Conservation (phyloP, 768 basidiomycete species). For the Tulasnella sp. region DNA sequence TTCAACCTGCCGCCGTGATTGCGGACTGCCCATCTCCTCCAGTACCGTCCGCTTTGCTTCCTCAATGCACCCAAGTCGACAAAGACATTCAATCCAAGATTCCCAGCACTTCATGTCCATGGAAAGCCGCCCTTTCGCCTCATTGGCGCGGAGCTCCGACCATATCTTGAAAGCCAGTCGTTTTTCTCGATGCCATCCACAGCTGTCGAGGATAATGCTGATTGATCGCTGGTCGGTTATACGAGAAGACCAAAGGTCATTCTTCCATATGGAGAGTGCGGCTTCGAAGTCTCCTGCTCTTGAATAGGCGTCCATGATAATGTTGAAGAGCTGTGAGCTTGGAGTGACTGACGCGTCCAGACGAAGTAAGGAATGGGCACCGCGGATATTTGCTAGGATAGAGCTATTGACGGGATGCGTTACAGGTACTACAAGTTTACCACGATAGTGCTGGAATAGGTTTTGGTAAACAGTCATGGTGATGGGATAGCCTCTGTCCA, state of each 20-base stretch:
- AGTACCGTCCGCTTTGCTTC: slow-evolving; percentile 56
- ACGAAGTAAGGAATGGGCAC: slow-evolving; percentile 62
- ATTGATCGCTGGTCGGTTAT: slow-evolving; percentile 51
- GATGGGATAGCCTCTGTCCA: too few species aligned
- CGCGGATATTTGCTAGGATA: slow-evolving; percentile 30
- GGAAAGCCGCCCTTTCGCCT: slow-evolving; percentile 29
- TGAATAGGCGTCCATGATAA: slow-evolving; percentile 81
- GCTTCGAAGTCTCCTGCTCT: slow-evolving; percentile 58
- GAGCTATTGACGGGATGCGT: not conserved
- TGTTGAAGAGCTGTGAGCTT: slow-evolving; percentile 58
- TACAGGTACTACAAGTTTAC: not conserved
- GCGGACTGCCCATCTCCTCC: slow-evolving; percentile 38
- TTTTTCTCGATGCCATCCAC: slow-evolving; percentile 46
- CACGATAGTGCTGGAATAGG: too few species aligned
- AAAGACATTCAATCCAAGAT: slow-evolving; percentile 75
- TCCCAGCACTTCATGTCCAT: slow-evolving; percentile 64
- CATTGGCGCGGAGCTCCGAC: slow-evolving; percentile 33
- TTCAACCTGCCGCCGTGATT: not conserved
- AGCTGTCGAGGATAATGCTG: slow-evolving; percentile 76
- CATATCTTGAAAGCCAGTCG: slow-evolving; percentile 44
- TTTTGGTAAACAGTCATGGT: too few species aligned
- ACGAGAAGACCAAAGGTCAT: slow-evolving; percentile 43
- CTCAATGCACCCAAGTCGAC: slow-evolving; percentile 48
- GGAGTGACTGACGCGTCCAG: slow-evolving; percentile 66
- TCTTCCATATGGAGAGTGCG: slow-evolving; percentile 68